phyloP scores from a whole-genome alignment of 768 basidiomycete species.

The Lactarius sp. region DNA sequence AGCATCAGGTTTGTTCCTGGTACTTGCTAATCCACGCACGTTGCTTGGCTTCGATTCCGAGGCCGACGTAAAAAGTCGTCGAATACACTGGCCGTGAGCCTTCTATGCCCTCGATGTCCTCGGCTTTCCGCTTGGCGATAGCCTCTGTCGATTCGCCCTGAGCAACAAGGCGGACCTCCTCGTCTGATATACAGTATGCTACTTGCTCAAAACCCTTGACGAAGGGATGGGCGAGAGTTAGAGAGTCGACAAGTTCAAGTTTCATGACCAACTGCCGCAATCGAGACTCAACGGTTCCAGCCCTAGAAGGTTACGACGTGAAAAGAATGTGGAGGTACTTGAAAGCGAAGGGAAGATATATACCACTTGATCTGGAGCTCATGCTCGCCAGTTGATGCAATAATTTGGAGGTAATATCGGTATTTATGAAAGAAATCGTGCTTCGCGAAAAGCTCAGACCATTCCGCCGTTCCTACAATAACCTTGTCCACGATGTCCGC shows the following conservation, averaged over 20 bases:
- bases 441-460: constrained; percentile 92
- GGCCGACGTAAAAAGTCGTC: constrained; percentile 97
- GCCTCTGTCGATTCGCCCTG: constrained; percentile 80
- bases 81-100: constrained; percentile 79
- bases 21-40: constrained; percentile 46
- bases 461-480: constrained; percentile 72
- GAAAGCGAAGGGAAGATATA: constrained; percentile 27
- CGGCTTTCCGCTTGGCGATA: constrained; percentile 65
- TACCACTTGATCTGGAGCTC: constrained; percentile 95
- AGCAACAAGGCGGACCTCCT: constrained; percentile 83
- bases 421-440: constrained; percentile 98
- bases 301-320: constrained; percentile 38
- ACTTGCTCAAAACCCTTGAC: constrained; percentile 90
- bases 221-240: constrained; percentile 92
- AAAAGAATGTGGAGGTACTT: background rate
- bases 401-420: constrained; percentile 92
- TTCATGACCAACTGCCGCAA: constrained; percentile 97
- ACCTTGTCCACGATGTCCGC: constrained; percentile 93
- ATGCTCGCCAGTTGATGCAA: constrained; percentile 78
- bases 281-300: constrained; percentile 98
- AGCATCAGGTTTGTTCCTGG: constrained; percentile 16
- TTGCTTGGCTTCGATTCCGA: constrained; percentile 86
- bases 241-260: constrained; percentile 90
- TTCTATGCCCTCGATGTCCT: constrained; percentile 73
- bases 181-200: constrained; percentile 75